These are phyloP conservation scores for Lepiota brunneoincarnata DNA, from an alignment of 768 basidiomycete genomes.

Conservation along the genomic window DNA sequence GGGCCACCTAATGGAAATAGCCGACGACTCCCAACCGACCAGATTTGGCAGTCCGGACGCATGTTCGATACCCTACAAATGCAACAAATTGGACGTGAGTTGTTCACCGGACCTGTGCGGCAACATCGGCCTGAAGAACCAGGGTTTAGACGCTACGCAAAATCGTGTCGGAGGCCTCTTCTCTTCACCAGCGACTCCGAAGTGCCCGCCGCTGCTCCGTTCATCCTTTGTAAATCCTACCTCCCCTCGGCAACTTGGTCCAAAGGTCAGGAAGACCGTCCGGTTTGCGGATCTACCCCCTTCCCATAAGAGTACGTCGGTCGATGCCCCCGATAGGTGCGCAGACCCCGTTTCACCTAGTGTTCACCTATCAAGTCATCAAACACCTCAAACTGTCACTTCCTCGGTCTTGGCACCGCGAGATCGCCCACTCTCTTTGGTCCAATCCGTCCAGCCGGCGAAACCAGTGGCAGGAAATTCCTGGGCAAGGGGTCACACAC, in stretches of 20 bases:
- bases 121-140: background rate
- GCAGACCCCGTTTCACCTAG: background rate
- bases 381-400: background rate
- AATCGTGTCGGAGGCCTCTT: background rate
- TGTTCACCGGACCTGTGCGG: background rate
- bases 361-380: background rate
- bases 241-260: background rate
- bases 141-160: background rate
- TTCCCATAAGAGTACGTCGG: background rate
- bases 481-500: background rate
- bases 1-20: conserved; percentile 6
- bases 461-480: background rate
- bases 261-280: conserved; percentile 1
- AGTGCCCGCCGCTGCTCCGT: background rate
- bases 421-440: background rate
- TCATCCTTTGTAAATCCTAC: background rate
- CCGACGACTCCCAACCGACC: background rate
- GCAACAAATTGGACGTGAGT: background rate
- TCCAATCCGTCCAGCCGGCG: background rate
- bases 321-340: background rate
- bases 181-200: background rate
- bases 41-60: background rate
- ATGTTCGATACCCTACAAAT: background rate
- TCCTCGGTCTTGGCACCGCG: background rate
- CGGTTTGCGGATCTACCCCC: background rate